Evolutionary conservation across 169 alveolate genomes (phyloP).

Genomic region (Cryptosporidium meleagridis): DNA sequence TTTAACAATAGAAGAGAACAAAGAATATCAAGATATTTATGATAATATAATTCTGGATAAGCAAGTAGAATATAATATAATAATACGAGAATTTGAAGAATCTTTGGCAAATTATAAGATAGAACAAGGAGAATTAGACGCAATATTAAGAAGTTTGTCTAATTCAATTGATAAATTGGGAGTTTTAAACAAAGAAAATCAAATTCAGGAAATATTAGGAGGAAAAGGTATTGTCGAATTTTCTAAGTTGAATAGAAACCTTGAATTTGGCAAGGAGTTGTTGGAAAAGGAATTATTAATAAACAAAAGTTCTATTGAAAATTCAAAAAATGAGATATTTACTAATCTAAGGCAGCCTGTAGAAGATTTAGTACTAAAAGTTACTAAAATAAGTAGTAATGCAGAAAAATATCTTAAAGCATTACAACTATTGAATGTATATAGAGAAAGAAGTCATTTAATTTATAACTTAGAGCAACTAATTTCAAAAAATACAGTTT

Average conservation of each 20-base stretch:
- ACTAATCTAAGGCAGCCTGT: constrained; percentile 27
- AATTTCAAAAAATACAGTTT: not conserved
- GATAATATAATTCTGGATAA: constrained; percentile 12
- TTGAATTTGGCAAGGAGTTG: constrained; percentile 2
- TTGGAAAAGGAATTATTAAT: constrained; percentile 1
- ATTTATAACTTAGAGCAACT: not conserved
- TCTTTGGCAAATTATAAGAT: not conserved
- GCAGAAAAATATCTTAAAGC: constrained; percentile 5
- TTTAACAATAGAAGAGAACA: not conserved
- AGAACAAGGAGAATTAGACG: not conserved
- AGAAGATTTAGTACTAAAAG: not conserved
- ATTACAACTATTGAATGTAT: constrained; percentile 10
- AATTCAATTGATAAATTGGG: not conserved
- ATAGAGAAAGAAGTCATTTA: constrained; percentile 26
- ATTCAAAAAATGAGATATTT: not conserved
- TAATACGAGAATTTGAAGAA: constrained; percentile 14
- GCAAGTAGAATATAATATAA: constrained; percentile 6
- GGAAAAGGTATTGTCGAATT: constrained; percentile 50
- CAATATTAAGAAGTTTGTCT: not conserved
- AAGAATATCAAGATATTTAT: not conserved
- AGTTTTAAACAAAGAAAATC: not conserved
- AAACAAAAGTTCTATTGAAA: not conserved
- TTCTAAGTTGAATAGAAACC: constrained; percentile 3
- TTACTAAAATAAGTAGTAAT: not conserved
- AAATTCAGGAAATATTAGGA: constrained; percentile 20